Evolutionary conservation across 2,329 filamentous ascomycete species (phyloP).

Genomic region (Neopestalotiopsis sp.): DNA sequence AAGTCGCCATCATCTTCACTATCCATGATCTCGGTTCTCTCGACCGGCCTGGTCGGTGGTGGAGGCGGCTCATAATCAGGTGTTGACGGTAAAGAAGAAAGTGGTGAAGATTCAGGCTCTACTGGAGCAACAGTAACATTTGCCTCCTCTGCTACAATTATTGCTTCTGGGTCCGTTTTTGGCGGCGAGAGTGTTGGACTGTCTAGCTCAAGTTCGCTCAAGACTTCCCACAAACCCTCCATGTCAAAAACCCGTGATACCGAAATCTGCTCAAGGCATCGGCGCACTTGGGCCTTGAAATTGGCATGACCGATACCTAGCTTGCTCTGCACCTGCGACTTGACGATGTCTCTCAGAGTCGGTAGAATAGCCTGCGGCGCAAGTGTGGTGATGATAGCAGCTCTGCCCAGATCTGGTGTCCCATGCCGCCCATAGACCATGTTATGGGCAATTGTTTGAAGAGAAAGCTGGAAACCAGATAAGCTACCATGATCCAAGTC

Average conservation of each 20-base stretch:
- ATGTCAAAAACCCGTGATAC: conserved; percentile 65
- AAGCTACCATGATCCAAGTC: neutral
- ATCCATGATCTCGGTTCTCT: conserved; percentile 39
- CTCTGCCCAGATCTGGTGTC: conserved; percentile 26
- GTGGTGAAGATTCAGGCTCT: conserved; percentile 9
- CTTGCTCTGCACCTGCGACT: conserved; percentile 37
- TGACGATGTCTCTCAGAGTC: conserved; percentile 47
- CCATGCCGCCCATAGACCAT: conserved; percentile 36
- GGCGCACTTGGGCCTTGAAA: conserved; percentile 33
- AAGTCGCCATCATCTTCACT: conserved; percentile 47
- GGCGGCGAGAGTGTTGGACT: neutral
- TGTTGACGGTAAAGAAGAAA: conserved; percentile 12
- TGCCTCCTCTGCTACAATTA: neutral
- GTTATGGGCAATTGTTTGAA: conserved; percentile 52
- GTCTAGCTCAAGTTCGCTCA: conserved; percentile 52
- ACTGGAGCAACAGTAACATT: neutral
- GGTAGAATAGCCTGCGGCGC: conserved; percentile 47
- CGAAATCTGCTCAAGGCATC: conserved; percentile 54
- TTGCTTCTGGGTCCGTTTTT: neutral
- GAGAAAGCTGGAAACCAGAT: conserved; percentile 39
- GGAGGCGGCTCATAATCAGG: conserved; percentile 13
- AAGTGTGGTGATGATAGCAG: conserved; percentile 56
- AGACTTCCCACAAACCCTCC: conserved; percentile 62
- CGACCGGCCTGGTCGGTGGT: conserved; percentile 6
- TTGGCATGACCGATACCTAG: conserved; percentile 26